Base-by-base conservation (phyloP, 306 rosid genomes). In the Vicia sativa region DNA sequence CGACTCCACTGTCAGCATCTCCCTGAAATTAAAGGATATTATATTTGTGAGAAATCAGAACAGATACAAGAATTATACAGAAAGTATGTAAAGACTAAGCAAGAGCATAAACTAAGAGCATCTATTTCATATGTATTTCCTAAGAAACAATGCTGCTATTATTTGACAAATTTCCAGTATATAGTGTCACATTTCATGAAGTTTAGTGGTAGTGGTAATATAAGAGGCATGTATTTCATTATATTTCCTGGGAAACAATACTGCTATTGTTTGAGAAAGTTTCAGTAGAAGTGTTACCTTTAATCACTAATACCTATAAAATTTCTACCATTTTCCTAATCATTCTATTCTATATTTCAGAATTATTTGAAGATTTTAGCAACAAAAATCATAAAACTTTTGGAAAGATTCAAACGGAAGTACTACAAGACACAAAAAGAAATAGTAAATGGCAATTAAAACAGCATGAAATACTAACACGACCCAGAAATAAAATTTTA, bases 1-100 rank as follows among this genome's bases (percentile, higher is more conserved):
- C 92, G n/a, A 84, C 21, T 11, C 79, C 92, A 67, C 92, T 78
- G 72, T 87, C 92, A 0, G 85, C 92, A 70, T 87, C 92, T 5
- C 87, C 87, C 82, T 83, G 71, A 0, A 65, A 60, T 4, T n/a
- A n/a, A n/a, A n/a, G n/a, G n/a, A n/a, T n/a, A n/a, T n/a, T 3
- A 57, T n/a, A 21, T n/a, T n/a, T n/a, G n/a, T n/a, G 7, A 39
- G 9, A 34, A 6, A 49, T 21, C 23, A 48, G 12, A 48, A 15
- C 16, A 16, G 11, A 48, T 39, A 44, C 19, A 44, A 39, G 10
- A 7, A 39, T 0, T 11, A 39, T 5, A 44, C 18, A n/a, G 9
- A 44, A n/a, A 13, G 9, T 13, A n/a, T 44, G 0, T 15, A 2
- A 2, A 2, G 54, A 48, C 8, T 48, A 6, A 14, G 54, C 11